A percentile compares a stretch with the other conserved stretches of the same genome.
These are phyloP conservation scores for Eustoma russellianum DNA, from an alignment of 257 asterid genomes.

Conservation along the genomic window DNA sequence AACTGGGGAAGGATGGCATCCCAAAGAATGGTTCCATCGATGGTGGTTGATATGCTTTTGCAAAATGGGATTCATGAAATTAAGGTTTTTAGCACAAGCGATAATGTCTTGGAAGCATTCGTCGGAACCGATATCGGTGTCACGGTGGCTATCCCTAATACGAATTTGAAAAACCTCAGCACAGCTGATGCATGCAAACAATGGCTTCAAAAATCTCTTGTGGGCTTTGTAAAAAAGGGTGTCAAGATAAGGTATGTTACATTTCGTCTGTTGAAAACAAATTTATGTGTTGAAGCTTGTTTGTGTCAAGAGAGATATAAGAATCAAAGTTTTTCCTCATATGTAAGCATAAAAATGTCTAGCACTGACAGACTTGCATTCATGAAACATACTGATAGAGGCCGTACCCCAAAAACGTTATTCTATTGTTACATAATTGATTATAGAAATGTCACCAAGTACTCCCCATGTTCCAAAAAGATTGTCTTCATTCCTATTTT, in stretches of 20 bases:
- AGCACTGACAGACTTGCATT: too few species aligned
- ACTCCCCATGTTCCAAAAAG: too few species aligned
- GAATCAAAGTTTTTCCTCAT: too few species aligned
- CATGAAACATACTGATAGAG: too few species aligned
- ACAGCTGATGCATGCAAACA: background rate
- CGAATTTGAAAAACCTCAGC: background rate
- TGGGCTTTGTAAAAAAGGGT: background rate
- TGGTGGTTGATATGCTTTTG: slow-evolving; percentile 11
- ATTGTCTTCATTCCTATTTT: too few species aligned
- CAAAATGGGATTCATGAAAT: slow-evolving; percentile 6
- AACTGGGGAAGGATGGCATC: slow-evolving; percentile 13
- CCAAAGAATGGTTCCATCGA: slow-evolving; percentile 14
- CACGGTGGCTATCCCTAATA: slow-evolving; percentile 1
- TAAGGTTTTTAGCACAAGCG: slow-evolving; percentile 5
- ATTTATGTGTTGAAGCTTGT: too few species aligned
- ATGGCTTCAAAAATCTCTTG: background rate
- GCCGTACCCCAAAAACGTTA: too few species aligned
- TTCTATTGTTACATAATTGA: too few species aligned
- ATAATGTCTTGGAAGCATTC: slow-evolving; percentile 10
- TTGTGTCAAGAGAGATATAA: too few species aligned
- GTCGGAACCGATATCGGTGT: background rate
- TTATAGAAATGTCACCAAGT: too few species aligned
- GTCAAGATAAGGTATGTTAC: background rate
- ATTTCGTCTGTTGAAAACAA: too few species aligned
- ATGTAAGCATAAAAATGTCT: too few species aligned